Evolutionary conservation across 2,329 filamentous ascomycete species (phyloP).

Genomic region (Dichotomopilus funicola): DNA sequence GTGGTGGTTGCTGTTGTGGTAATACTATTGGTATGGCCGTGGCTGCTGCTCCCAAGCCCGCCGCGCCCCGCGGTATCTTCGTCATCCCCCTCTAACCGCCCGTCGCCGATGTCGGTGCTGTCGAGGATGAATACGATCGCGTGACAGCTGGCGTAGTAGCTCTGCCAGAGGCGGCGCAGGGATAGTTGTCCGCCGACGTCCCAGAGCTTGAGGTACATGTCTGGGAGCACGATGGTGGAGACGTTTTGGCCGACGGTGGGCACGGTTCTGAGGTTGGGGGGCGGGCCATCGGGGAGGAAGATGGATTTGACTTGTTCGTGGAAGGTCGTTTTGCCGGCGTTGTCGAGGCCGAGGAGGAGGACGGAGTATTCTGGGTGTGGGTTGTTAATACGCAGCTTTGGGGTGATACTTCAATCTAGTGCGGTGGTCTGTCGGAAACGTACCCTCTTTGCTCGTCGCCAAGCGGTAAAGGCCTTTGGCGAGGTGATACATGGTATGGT

Average conservation of each 20-base stretch:
- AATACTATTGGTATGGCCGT: too few relatives aligned
- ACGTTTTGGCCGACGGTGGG: conserved; percentile 98
- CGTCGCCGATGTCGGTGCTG: conserved; percentile 86
- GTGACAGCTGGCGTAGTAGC: conserved; percentile 89
- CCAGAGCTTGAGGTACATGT: conserved; percentile 98
- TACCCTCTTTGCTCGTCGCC: conserved; percentile 94
- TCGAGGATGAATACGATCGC: conserved; percentile 98
- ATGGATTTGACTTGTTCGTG: conserved; percentile 93
- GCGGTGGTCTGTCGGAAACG: neutral
- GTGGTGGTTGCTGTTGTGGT: too few relatives aligned
- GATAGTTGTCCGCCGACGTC: conserved; percentile 92
- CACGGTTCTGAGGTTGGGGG: conserved; percentile 74
- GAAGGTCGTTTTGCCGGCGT: conserved; percentile 96
- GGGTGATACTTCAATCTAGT: neutral
- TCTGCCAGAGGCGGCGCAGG: conserved; percentile 87
- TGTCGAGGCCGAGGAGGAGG: conserved; percentile 93
- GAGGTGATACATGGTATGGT: conserved; percentile 49
- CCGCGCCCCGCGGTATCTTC: too few relatives aligned
- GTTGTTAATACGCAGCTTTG: neutral
- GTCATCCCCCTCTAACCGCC: conserved; percentile 51
- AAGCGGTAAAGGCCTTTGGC: conserved; percentile 91
- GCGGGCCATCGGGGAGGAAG: conserved; percentile 58
- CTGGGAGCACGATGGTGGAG: conserved; percentile 78
- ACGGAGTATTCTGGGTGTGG: conserved; percentile 76
- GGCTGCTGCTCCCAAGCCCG: too few relatives aligned